Percentiles rank a stretch among this genome's conserved stretches.
phyloP scores from a whole-genome alignment of 1,284 basidiomycete species.

The Rhizopogon hawkerae region DNA sequence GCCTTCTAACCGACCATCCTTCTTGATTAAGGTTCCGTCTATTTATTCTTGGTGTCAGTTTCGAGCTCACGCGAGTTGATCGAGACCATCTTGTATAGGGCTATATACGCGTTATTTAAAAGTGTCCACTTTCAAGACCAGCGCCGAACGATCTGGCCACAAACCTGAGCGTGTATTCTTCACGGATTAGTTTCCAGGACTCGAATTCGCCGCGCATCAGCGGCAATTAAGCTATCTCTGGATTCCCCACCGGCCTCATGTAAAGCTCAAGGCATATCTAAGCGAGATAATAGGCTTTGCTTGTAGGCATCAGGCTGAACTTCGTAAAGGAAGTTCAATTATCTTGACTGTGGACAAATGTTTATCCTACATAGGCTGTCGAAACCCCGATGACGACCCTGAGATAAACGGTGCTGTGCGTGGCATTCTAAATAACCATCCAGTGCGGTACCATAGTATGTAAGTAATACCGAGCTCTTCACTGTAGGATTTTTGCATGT shows the following conservation, averaged over 20 bases:
- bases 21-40: background rate
- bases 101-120: background rate
- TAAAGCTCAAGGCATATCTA: constrained; percentile 22
- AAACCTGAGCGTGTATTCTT: background rate
- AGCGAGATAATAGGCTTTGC: constrained; percentile 17
- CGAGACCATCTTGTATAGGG: background rate
- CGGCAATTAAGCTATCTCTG: constrained; percentile 18
- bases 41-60: background rate
- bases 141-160: background rate
- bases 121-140: background rate
- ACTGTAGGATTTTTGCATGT: background rate
- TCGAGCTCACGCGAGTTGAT: background rate
- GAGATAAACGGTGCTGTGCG: constrained; percentile 11
- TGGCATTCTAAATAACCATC: background rate
- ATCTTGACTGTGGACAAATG: constrained; percentile 4
- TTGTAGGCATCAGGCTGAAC: constrained; percentile 3
- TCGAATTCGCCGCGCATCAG: constrained; percentile 8
- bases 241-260: constrained; percentile 17
- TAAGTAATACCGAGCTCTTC: constrained; percentile 5
- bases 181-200: background rate
- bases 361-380: constrained; percentile 5
- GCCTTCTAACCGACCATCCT: background rate
- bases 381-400: constrained; percentile 1
- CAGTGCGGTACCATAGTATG: constrained; percentile 7
- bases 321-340: background rate